Evolutionary conservation across 2,329 filamentous ascomycete species (phyloP).

Genomic region (Fusarium gaditjirri): DNA sequence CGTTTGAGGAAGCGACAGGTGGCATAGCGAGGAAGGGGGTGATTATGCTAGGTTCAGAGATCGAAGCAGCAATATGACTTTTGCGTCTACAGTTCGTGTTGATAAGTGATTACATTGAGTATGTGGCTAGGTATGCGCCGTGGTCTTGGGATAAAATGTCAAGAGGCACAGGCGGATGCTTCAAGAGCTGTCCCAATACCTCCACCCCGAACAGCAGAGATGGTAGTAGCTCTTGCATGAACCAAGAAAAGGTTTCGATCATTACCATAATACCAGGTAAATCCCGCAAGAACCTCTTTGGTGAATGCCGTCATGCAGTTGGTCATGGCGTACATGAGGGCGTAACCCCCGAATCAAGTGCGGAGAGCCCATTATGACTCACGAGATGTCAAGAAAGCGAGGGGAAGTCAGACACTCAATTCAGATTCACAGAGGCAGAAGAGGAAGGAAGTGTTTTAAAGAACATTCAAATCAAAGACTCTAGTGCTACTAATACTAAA

Average conservation of each 20-base stretch:
- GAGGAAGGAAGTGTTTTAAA: background rate
- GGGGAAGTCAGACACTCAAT: background rate
- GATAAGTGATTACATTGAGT: background rate
- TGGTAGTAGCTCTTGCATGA: background rate
- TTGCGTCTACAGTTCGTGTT: background rate
- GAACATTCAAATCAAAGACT: conserved; percentile 13
- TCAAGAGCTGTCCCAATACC: background rate
- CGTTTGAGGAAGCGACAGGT: background rate
- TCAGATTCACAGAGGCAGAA: background rate
- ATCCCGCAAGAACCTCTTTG: background rate
- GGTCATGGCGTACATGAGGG: background rate
- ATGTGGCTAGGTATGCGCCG: background rate
- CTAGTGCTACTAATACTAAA: conserved; percentile 30
- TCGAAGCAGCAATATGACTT: conserved; percentile 4
- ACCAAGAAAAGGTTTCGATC: background rate
- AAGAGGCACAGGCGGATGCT: background rate
- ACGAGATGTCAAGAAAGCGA: background rate
- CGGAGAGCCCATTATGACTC: background rate
- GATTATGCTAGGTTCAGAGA: conserved; percentile 21
- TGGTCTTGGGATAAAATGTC: background rate
- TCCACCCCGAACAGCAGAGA: background rate
- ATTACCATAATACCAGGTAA: background rate
- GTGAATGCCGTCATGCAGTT: background rate
- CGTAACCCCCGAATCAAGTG: background rate
- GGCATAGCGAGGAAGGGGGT: background rate